Base-by-base conservation (phyloP, 2,329 filamentous ascomycete genomes). In the Paecilomyces formosus region DNA sequence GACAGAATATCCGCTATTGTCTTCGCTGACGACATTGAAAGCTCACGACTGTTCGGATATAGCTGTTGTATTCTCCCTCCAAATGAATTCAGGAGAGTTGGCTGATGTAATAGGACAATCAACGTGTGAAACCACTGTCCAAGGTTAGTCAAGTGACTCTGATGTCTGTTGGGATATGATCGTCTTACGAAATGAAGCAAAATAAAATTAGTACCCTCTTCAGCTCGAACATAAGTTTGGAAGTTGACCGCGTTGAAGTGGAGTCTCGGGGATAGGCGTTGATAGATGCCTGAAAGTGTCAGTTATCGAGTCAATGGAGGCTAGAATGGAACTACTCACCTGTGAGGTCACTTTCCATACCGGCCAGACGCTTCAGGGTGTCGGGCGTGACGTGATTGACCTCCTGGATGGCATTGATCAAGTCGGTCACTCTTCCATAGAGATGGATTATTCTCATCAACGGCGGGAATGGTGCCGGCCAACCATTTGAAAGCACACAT, bases 231-330 rank as follows among this genome's bases (percentile, higher is more conserved):
- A 68, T 95, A 94, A 35, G 89, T 85, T 72, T 92, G 89, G 70
- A 96, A 96, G 73, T 95, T 95, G 66, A 85, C 79, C 8, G 89
- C 89, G 69, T 92, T 92, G 74, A 96, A 96, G 69, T 92, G 88
- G 8, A 96, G 79, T 53, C 84, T 85, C 2, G 83, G 79, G 49
- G 92, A 89, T 65, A 93, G 83, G 55, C 83, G 85, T 70, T 93
- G 90, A 68, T 95, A 86, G 55, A 86, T 85, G 9, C 80, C 78
- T 58, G 12, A 15, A 51, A 21, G 30, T 15, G 55, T 65, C 26
- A 63, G 61, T 3, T 12, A 39, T 55, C 53, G 4, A 12, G n/a
- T 13, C 15, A 21, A 54, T 11, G 31, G 1, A 54, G 24, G 21
- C 22, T 18, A 31, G 4, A n/a, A 83, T 8, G 84, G 76, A 65